Conservation (phyloP, 345 rosid species). For the Tarenaya hassleriana region DNA sequence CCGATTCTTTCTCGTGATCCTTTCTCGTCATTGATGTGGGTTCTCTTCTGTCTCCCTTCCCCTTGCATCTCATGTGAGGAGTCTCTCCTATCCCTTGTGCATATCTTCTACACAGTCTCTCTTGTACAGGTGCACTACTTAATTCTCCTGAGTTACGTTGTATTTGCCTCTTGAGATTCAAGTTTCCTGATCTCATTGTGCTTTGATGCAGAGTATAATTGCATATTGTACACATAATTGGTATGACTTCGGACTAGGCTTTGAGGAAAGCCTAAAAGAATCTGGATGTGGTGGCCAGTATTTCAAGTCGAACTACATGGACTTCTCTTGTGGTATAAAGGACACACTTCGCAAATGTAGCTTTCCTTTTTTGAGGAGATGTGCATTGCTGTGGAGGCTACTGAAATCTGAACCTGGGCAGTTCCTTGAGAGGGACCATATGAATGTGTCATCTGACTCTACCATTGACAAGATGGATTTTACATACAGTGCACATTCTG, state of each 20-base stretch:
- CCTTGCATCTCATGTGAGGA: conserved; percentile 75
- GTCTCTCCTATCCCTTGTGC: conserved; percentile 73
- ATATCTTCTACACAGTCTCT: conserved; percentile 65
- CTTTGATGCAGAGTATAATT: conserved; percentile 63
- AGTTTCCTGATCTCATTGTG: conserved; percentile 22
- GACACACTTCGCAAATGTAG: conserved; percentile 50
- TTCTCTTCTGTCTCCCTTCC: conserved; percentile 81
- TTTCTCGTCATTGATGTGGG: conserved; percentile 96
- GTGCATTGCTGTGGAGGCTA: conserved; percentile 84
- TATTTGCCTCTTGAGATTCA: background rate
- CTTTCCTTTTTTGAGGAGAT: conserved; percentile 87
- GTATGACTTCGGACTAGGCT: conserved; percentile 25
- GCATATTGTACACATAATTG: conserved; percentile 37
- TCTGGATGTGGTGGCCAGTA: conserved; percentile 39
- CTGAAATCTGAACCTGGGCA: conserved; percentile 51
- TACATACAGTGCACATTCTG: conserved; percentile 29
- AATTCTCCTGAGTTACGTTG: conserved; percentile 10
- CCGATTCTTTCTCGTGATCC: conserved; percentile 85
- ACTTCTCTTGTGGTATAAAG: conserved; percentile 40
- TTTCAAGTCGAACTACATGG: conserved; percentile 47
- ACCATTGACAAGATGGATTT: conserved; percentile 31
- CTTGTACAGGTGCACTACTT: conserved; percentile 60
- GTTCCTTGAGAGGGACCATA: conserved; percentile 36
- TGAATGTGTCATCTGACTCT: conserved; percentile 31
- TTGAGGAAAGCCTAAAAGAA: conserved; percentile 42